Percentiles rank a stretch among this genome's conserved stretches.
These are phyloP conservation scores for Sugiyamaella americana DNA, from an alignment of 805 yeast species.

Conservation along the genomic window DNA sequence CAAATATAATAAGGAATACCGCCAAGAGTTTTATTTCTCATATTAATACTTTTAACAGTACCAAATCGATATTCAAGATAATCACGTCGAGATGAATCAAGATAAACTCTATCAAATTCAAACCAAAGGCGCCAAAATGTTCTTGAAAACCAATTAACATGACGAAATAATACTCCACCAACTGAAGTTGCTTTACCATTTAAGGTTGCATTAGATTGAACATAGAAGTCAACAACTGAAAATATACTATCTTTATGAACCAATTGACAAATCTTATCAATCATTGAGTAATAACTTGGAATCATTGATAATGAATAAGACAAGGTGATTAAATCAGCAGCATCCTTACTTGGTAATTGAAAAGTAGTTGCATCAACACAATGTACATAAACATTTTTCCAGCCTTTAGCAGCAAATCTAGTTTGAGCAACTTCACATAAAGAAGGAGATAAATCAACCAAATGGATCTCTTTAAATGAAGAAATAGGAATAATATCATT, in stretches of 20 bases:
- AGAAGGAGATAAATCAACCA: conserved; percentile 73
- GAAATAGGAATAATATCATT: conserved; percentile 44
- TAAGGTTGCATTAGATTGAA: conserved; percentile 58
- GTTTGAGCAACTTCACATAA: conserved; percentile 64
- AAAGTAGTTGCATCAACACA: conserved; percentile 75
- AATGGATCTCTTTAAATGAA: conserved; percentile 57
- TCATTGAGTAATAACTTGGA: conserved; percentile 72
- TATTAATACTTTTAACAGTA: conserved; percentile 66
- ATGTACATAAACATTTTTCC: conserved; percentile 58
- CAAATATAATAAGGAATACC: conserved; percentile 77
- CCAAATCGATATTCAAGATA: conserved; percentile 79
- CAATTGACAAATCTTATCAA: conserved; percentile 58
- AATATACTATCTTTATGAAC: conserved; percentile 53
- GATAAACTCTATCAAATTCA: conserved; percentile 72
- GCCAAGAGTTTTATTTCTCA: conserved; percentile 60
- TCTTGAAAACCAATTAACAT: conserved; percentile 69
- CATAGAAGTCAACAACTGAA: conserved; percentile 75
- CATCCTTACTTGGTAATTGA: conserved; percentile 37
- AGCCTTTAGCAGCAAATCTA: conserved; percentile 44
- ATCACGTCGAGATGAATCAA: conserved; percentile 76
- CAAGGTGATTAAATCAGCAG: conserved; percentile 69
- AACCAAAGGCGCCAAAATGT: conserved; percentile 87
- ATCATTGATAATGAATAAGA: conserved; percentile 82
- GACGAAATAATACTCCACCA: conserved; percentile 67
- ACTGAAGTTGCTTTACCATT: conserved; percentile 66